Base-by-base conservation (phyloP, 176 grass and related monocot genomes). In the Phoenix dactylifera region DNA sequence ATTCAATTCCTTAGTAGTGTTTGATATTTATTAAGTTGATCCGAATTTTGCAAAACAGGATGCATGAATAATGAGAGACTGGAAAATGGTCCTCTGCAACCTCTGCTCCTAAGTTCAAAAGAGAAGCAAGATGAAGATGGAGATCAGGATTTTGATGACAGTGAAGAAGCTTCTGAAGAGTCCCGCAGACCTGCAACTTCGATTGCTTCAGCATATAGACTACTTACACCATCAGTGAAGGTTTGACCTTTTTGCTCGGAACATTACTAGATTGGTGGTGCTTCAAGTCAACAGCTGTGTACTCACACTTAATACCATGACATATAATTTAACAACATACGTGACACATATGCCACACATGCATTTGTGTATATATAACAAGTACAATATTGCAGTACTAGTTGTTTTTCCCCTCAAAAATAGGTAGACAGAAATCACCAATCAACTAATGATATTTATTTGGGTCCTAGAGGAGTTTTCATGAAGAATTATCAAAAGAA, bases 191-290 rank as follows among this genome's bases (percentile, higher is more conserved):
- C 87, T 17, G 93, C 79, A 44, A 78, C 80, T 44, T 98, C 93
- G 39, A 81, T 92, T 83, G 73, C 55, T 19, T 79, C 78, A 69
- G 93, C 87, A 54, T 98, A 98, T 68, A 81, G 73, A 76, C 75
- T 98, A 61, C 84, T 98, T 1, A 98, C 93, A 28, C 93, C 88
- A 70, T 92, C 84, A 53, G 88, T 98, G 54, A 98, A 98, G 35
- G 35, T 96, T 77, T 60, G 29, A 16, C 15, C 17, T 60, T 19
- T 18, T 18, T 16, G 18, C 59, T 56, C 35, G 26, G 28, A n/a
- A 61, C 16, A 7, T 22, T 4, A 29, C 15, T 24, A 12, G 35
- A 9, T 44, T 12, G 35, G 35, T 44, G 1, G 35, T 44, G 7
- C 35, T 44, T 44, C 35, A 44, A 44, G 10, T 2, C 35, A 44